Conservation (phyloP, 306 rosid genomes). For the Corylus americana region DNA sequence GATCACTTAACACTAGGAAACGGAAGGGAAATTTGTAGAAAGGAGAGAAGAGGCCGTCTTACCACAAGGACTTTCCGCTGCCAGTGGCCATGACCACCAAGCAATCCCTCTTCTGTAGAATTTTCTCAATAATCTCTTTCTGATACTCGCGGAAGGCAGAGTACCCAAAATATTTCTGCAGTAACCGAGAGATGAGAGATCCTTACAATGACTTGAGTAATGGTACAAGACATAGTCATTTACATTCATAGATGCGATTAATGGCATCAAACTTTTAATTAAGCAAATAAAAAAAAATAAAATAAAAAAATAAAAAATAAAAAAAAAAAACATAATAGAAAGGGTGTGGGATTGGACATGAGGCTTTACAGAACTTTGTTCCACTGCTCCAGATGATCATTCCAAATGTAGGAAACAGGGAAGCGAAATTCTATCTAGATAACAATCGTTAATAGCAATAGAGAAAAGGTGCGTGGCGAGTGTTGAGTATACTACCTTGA, state of each 20-base stretch:
- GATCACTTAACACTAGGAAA: not conserved
- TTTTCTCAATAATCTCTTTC: conserved; percentile 61
- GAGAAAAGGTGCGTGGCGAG: too few species aligned
- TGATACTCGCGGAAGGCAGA: conserved; percentile 72
- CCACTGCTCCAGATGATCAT: too few species aligned
- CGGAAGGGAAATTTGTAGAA: not conserved
- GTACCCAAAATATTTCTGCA: conserved; percentile 69
- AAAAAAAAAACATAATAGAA: too few species aligned
- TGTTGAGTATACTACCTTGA: conserved; percentile 43
- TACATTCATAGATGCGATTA: too few species aligned
- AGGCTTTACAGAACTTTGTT: too few species aligned
- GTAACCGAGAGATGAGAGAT: not conserved
- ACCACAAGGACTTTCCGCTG: conserved; percentile 90
- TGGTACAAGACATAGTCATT: not conserved
- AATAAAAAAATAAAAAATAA: too few species aligned
- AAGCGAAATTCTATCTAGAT: too few species aligned
- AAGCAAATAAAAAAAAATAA: too few species aligned
- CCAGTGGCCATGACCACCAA: conserved; percentile 95
- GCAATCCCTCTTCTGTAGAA: conserved; percentile 66
- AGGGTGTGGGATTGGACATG: too few species aligned
- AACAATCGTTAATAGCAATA: too few species aligned
- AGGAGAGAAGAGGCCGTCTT: conserved; percentile 14
- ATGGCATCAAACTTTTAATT: too few species aligned
- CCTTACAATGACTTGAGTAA: not conserved
- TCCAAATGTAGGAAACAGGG: too few species aligned